phyloP scores from a whole-genome alignment of 225 moss, liverwort and hornwort species.

The Rhytidiadelphus loreus region DNA sequence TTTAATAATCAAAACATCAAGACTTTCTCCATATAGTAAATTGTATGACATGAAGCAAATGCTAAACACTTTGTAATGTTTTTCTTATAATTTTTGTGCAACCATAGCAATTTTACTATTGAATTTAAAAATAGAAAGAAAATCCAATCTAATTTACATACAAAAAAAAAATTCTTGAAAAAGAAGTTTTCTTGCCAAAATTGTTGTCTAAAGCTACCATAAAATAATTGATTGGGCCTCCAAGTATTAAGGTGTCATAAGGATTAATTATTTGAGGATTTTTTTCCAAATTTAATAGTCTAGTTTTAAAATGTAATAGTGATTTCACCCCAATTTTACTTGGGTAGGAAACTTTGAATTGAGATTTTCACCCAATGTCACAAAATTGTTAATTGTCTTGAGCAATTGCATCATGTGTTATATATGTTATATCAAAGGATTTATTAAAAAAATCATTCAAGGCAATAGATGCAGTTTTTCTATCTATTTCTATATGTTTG shows the following conservation, averaged over 20 bases:
- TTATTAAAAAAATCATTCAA: background rate
- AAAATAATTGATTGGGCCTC: rapidly evolving
- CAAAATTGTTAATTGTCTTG: background rate
- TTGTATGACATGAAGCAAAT: too few relatives aligned
- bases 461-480: background rate
- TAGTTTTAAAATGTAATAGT: background rate
- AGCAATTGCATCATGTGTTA: background rate
- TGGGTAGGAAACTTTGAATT: background rate
- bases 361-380: background rate
- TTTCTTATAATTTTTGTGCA: background rate
- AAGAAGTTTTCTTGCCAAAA: rapidly evolving
- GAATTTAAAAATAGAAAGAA: too few relatives aligned
- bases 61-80: background rate
- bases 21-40: rapidly evolving
- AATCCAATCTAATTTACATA: background rate
- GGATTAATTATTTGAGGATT: background rate
- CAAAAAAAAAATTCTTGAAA: too few relatives aligned
- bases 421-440: too few relatives aligned
- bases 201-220: rapidly evolving
- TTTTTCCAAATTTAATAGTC: rapidly evolving
- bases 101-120: rapidly evolving
- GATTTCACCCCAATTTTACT: background rate
- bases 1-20: background rate
- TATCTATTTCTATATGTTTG: background rate
- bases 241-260: background rate